These are phyloP conservation scores for Irpex lacteus DNA, from an alignment of 1,284 basidiomycete species.

Conservation along the genomic window DNA sequence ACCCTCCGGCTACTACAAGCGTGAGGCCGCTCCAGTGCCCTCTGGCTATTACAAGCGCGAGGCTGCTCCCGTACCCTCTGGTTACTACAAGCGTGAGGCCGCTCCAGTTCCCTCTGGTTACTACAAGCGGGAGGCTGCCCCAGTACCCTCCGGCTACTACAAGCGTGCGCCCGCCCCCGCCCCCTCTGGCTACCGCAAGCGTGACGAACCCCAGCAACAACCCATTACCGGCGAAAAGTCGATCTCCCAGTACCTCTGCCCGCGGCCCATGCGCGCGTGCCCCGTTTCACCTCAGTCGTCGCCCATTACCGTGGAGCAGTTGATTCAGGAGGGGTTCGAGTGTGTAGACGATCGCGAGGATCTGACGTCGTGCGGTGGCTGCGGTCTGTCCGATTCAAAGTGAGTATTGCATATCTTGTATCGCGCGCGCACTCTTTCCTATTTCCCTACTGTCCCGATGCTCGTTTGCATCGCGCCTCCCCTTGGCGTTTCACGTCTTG, in stretches of 20 bases:
- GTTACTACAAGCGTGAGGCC: background rate
- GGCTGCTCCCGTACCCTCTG: background rate
- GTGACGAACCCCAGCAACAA: constrained; percentile 16
- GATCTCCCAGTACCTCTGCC: constrained; percentile 22
- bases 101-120: constrained; percentile 1
- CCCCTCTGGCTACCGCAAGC: constrained; percentile 7
- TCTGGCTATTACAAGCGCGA: constrained; percentile 8
- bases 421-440: background rate
- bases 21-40: background rate
- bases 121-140: constrained; percentile 4
- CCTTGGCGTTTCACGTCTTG: too few species aligned
- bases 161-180: background rate
- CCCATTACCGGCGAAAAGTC: constrained; percentile 11
- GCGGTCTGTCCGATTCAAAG: constrained; percentile 25
- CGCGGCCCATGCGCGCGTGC: constrained; percentile 22
- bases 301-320: constrained; percentile 19
- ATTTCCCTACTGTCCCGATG: background rate
- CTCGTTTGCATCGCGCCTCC: background rate
- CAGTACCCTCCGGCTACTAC: background rate
- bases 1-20: background rate
- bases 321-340: constrained; percentile 26
- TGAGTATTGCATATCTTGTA: constrained; percentile 16
- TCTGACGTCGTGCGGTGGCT: constrained; percentile 32
- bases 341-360: constrained; percentile 31
- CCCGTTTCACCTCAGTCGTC: constrained; percentile 17